Percentiles rank a stretch among this genome's conserved stretches.
These are phyloP conservation scores for Geotrichum australiense DNA, from an alignment of 1,139 yeast genomes.

Conservation along the genomic window DNA sequence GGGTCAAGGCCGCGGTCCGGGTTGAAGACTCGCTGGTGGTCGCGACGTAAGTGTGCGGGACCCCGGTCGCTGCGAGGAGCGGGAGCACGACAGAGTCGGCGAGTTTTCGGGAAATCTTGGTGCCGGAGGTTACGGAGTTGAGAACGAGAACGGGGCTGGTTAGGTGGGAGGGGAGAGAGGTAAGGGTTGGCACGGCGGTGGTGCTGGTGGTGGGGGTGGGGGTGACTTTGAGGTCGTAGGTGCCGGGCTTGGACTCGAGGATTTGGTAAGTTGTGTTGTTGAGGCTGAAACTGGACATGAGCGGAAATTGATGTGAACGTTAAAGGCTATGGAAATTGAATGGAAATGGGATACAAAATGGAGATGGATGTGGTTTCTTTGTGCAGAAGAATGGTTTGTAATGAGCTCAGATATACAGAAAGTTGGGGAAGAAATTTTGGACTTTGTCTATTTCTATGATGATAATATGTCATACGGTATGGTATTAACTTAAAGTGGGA, in stretches of 20 bases:
- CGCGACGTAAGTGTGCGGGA: slow-evolving; percentile 33
- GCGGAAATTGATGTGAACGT: too few relatives aligned
- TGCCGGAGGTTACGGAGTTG: slow-evolving; percentile 33
- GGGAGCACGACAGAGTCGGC: slow-evolving; percentile 32
- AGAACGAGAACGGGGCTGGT: slow-evolving; percentile 29
- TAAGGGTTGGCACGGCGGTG: not conserved
- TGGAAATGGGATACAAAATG: too few relatives aligned
- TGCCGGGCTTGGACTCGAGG: too few relatives aligned
- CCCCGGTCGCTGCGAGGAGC: slow-evolving; percentile 30
- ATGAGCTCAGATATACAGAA: not conserved
- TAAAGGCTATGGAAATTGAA: too few relatives aligned
- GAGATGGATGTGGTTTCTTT: too few relatives aligned
- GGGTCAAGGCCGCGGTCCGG: slow-evolving; percentile 27
- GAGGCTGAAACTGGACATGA: too few relatives aligned
- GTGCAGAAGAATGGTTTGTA: too few relatives aligned
- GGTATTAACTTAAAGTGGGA: too few relatives aligned
- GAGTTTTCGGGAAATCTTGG: slow-evolving; percentile 24
- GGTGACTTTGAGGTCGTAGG: not conserved
- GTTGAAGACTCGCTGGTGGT: slow-evolving; percentile 32
- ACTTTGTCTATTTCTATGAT: too few relatives aligned
- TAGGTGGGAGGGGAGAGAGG: slow-evolving; percentile 23
- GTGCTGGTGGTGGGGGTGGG: not conserved
- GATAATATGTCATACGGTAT: too few relatives aligned
- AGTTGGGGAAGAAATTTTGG: too few relatives aligned
- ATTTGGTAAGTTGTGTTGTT: too few relatives aligned